A percentile compares a stretch with the other conserved stretches of the same genome.
These are phyloP conservation scores for Metschnikowia reukaufii DNA, from an alignment of 805 yeast genomes.

Conservation along the genomic window DNA sequence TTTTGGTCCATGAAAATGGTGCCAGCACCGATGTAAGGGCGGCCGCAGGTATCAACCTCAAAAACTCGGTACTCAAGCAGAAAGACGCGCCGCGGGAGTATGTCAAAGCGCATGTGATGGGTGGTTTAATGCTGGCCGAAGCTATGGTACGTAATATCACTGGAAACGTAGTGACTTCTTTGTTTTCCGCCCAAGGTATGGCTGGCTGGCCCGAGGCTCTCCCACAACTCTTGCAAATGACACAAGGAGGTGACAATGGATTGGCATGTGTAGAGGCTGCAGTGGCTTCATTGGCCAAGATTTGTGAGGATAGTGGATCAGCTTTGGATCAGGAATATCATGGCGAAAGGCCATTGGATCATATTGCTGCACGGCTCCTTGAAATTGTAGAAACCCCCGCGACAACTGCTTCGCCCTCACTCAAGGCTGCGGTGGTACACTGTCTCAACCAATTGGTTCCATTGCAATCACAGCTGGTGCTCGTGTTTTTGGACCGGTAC, in stretches of 20 bases:
- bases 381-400: constrained; percentile 1
- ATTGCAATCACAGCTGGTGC: constrained; percentile 63
- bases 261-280: constrained; percentile 63
- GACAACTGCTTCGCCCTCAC: constrained; percentile 46
- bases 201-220: constrained; percentile 72
- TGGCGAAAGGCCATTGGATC: constrained; percentile 66
- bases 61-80: constrained; percentile 62
- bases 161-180: constrained; percentile 84
- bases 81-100: constrained; percentile 31
- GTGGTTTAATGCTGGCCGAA: constrained; percentile 56
- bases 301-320: constrained; percentile 83
- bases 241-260: constrained; percentile 16
- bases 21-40: constrained; percentile 67
- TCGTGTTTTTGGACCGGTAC: constrained; percentile 64
- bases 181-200: constrained; percentile 69
- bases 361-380: constrained; percentile 43
- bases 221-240: constrained; percentile 64
- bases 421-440: constrained; percentile 62
- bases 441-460: constrained; percentile 78
- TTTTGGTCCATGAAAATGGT: constrained; percentile 55
- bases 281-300: constrained; percentile 75
- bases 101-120: constrained; percentile 45
- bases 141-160: constrained; percentile 80
- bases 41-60: constrained; percentile 83
- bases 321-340: constrained; percentile 63